phyloP scores from a whole-genome alignment of 2,329 filamentous ascomycete species.

The Ophiostoma ips region DNA sequence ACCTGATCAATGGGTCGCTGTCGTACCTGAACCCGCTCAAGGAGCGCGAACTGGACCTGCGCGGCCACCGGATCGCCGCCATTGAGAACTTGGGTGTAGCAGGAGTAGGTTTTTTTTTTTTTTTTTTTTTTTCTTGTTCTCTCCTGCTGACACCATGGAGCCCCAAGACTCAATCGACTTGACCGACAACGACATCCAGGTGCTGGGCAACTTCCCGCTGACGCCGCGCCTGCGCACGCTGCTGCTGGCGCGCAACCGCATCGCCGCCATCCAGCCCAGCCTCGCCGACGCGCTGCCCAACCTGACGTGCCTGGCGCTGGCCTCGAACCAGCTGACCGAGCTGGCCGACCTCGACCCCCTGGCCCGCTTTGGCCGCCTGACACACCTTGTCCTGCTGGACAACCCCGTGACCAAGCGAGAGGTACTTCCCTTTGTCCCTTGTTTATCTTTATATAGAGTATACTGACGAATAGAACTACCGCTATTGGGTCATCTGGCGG shows the following conservation, averaged over 20 bases:
- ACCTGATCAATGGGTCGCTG: constrained; percentile 85
- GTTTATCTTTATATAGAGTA: not conserved
- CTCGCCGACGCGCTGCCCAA: constrained; percentile 67
- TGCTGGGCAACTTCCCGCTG: constrained; percentile 82
- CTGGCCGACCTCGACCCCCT: constrained; percentile 80
- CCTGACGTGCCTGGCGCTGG: constrained; percentile 67
- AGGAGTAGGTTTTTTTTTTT: constrained; percentile 45
- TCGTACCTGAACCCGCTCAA: constrained; percentile 98
- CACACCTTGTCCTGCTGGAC: constrained; percentile 67
- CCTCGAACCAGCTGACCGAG: constrained; percentile 70
- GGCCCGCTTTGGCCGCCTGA: constrained; percentile 51
- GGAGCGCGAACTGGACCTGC: constrained; percentile 96
- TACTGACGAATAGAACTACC: constrained; percentile 63
- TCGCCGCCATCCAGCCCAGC: constrained; percentile 65
- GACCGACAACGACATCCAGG: constrained; percentile 92
- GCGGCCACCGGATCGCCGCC: constrained; percentile 95
- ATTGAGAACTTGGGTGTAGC: constrained; percentile 97
- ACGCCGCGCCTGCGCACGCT: constrained; percentile 79
- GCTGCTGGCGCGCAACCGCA: constrained; percentile 77
- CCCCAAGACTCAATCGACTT: constrained; percentile 96
- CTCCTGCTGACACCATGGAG: constrained; percentile 27
- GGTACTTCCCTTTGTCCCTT: constrained; percentile 40
- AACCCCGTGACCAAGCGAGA: constrained; percentile 90
- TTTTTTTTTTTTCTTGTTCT: not conserved
- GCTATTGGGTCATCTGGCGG: constrained; percentile 80